phyloP scores from a whole-genome alignment of 768 basidiomycete genomes.

The Pilatotrama ljubarskyi region DNA sequence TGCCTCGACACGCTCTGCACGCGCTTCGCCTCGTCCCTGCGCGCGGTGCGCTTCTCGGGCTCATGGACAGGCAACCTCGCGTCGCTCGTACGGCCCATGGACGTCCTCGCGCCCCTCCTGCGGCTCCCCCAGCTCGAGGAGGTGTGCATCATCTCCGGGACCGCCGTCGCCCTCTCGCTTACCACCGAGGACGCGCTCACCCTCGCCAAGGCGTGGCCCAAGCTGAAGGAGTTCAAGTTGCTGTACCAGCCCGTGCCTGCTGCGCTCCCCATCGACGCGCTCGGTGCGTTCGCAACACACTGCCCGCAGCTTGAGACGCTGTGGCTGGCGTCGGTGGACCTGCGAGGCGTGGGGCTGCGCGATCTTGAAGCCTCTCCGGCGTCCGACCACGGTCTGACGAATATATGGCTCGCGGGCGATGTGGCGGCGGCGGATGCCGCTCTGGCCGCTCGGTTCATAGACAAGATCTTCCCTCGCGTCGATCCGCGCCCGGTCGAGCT shows the following conservation, averaged over 20 bases:
- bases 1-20: neutral
- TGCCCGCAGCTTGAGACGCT: constrained; percentile 1
- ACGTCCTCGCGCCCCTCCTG: constrained; percentile 2
- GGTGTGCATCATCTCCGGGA: neutral
- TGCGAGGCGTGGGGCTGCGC: neutral
- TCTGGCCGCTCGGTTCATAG: constrained; percentile 1
- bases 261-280: constrained; percentile 7
- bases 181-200: neutral
- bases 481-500: constrained; percentile 3
- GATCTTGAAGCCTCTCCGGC: neutral
- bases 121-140: constrained; percentile 6
- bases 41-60: constrained; percentile 1
- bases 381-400: neutral
- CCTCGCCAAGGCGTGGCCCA: constrained; percentile 1
- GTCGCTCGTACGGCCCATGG: constrained; percentile 1
- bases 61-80: constrained; percentile 6
- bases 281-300: neutral
- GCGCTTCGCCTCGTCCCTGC: constrained; percentile 1
- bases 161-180: constrained; percentile 4
- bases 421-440: neutral
- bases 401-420: neutral
- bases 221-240: neutral
- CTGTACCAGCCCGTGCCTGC: constrained; percentile 3
- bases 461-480: constrained; percentile 3
- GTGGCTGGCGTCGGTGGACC: constrained; percentile 8